These are phyloP conservation scores for Lachancea mirantina DNA, from an alignment of 805 yeast genomes.

Conservation along the genomic window DNA sequence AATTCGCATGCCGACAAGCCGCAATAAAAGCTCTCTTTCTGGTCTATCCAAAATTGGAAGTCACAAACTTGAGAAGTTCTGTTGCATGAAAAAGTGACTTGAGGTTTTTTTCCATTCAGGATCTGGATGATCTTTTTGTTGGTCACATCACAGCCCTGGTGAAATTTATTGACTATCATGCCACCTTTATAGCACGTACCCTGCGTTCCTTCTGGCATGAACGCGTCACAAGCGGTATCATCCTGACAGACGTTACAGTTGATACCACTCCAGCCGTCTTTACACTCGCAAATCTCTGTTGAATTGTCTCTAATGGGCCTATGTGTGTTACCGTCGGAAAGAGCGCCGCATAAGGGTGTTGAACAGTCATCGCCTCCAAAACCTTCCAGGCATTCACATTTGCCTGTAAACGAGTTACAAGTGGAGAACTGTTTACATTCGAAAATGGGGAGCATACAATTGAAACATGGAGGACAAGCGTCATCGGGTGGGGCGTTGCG, in stretches of 20 bases:
- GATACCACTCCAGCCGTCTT: conserved; percentile 87
- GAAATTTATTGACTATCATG: conserved; percentile 66
- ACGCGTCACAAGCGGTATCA: conserved; percentile 73
- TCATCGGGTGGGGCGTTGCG: conserved; percentile 23
- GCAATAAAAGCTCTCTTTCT: conserved; percentile 85
- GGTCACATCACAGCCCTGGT: conserved; percentile 93
- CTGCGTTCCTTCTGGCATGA: conserved; percentile 75
- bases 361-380: conserved; percentile 93
- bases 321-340: conserved; percentile 42
- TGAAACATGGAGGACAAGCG: conserved; percentile 86
- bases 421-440: conserved; percentile 82
- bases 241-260: conserved; percentile 80
- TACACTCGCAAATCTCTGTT: conserved; percentile 56
- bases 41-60: conserved; percentile 95
- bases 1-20: conserved; percentile 69
- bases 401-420: conserved; percentile 85
- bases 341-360: conserved; percentile 78
- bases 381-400: conserved; percentile 87
- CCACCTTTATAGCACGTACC: conserved; percentile 92
- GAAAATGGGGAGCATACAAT: conserved; percentile 86
- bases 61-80: conserved; percentile 59
- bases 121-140: conserved; percentile 77
- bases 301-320: conserved; percentile 59
- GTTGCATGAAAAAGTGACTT: conserved; percentile 87
- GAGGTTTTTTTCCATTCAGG: conserved; percentile 74